phyloP scores from a whole-genome alignment of 306 rosid genomes.

The Crotalaria pallida region DNA sequence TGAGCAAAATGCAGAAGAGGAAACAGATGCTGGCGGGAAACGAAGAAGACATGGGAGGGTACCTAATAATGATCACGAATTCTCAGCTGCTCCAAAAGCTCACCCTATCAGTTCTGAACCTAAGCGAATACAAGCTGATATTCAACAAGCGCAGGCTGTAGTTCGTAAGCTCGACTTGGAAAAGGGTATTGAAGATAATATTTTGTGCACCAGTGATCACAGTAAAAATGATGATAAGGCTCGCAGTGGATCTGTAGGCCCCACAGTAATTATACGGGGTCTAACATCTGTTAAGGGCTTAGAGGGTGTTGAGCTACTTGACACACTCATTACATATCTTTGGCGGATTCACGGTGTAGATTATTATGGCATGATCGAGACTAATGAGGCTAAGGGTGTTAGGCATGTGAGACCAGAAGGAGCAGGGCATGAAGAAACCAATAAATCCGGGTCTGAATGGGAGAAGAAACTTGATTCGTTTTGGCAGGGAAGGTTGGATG shows the following conservation, averaged over 20 bases:
- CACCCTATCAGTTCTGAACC: conserved; percentile 79
- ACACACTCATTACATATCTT: conserved; percentile 85
- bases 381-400: conserved; percentile 77
- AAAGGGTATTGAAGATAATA: conserved; percentile 81
- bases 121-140: conserved; percentile 65
- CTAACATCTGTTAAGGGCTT: conserved; percentile 90
- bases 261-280: conserved; percentile 76
- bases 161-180: conserved; percentile 80
- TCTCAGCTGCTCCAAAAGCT: conserved; percentile 79
- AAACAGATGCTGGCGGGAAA: conserved; percentile 62
- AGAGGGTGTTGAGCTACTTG: conserved; percentile 88
- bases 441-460: conserved; percentile 75
- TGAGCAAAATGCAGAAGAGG: conserved; percentile 92
- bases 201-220: conserved; percentile 60
- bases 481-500: conserved; percentile 83
- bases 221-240: conserved; percentile 63
- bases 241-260: conserved; percentile 73
- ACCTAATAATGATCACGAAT: conserved; percentile 64
- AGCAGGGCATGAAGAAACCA: conserved; percentile 36
- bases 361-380: conserved; percentile 93
- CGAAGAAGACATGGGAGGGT: conserved; percentile 71
- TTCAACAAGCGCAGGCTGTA: conserved; percentile 82
- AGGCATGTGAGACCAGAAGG: conserved; percentile 86
- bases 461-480: conserved; percentile 79
- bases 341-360: conserved; percentile 96